These are phyloP conservation scores for Ophiostoma triangulosporum DNA, from an alignment of 2,329 filamentous ascomycete genomes.

Conservation along the genomic window DNA sequence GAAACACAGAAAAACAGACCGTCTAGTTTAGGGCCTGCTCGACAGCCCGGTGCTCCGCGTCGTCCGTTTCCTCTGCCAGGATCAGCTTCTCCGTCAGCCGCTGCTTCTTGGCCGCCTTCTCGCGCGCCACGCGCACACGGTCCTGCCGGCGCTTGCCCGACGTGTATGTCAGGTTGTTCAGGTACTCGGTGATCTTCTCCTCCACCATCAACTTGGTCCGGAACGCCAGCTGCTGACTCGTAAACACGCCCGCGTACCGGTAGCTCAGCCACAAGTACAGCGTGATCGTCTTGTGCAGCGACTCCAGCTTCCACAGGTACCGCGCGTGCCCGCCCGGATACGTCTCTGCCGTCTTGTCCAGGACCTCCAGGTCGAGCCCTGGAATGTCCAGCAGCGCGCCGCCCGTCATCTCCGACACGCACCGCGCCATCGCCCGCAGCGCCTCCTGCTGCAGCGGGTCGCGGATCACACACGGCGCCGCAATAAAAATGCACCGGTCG, in stretches of 20 bases:
- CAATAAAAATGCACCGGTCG: constrained; percentile 65
- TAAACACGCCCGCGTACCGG: constrained; percentile 70
- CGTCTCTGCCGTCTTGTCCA: constrained; percentile 47
- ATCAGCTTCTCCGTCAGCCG: not conserved
- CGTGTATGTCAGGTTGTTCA: constrained; percentile 41
- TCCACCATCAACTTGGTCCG: constrained; percentile 71
- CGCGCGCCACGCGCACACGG: constrained; percentile 9
- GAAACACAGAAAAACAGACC: not conserved
- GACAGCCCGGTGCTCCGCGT: not conserved
- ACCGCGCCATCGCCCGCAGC: constrained; percentile 50
- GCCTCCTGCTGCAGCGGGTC: constrained; percentile 34
- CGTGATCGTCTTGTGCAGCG: constrained; percentile 68
- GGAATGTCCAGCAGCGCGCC: constrained; percentile 60
- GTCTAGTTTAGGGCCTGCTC: not conserved
- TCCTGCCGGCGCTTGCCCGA: constrained; percentile 19
- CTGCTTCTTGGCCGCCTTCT: not conserved
- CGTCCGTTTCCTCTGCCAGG: not conserved
- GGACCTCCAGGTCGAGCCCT: constrained; percentile 55
- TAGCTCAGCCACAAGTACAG: constrained; percentile 91
- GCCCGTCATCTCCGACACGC: constrained; percentile 52
- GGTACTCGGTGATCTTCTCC: constrained; percentile 52
- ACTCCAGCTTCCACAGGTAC: constrained; percentile 59
- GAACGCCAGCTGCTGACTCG: constrained; percentile 58
- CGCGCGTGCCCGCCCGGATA: constrained; percentile 27
- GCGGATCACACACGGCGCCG: constrained; percentile 51